Evolutionary conservation across 306 rosid genomes (phyloP).

Genomic region (Lotus japonicus): DNA sequence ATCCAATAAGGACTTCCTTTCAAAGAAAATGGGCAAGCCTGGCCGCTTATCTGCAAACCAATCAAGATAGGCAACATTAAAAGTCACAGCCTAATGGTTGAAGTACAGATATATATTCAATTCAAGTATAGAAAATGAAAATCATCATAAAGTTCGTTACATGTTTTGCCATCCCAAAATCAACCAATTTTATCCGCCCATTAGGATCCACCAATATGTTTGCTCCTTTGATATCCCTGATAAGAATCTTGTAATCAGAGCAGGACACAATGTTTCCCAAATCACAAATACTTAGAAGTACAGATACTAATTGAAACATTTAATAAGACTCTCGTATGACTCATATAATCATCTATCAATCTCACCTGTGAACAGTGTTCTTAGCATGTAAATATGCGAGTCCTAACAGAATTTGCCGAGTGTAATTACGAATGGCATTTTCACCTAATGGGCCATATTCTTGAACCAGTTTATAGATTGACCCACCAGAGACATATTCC

Average conservation of each 20-base stretch:
- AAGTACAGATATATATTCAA: conserved; percentile 38
- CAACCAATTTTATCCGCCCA: conserved; percentile 88
- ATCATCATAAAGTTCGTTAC: conserved; percentile 50
- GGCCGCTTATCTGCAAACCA: conserved; percentile 61
- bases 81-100: conserved; percentile 14
- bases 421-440: conserved; percentile 75
- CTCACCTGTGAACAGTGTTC: conserved; percentile 90
- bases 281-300: conserved; percentile 20
- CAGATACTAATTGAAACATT: background rate
- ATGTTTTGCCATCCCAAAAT: conserved; percentile 98
- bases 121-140: conserved; percentile 43
- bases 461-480: conserved; percentile 81
- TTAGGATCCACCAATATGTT: conserved; percentile 90
- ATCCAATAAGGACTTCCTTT: conserved; percentile 99
- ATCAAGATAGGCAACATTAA: conserved; percentile 21
- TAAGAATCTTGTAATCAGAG: conserved; percentile 33
- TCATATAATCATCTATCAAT: background rate
- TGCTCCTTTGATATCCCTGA: conserved; percentile 96
- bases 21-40: conserved; percentile 75
- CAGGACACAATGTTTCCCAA: conserved; percentile 42
- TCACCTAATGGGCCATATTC: conserved; percentile 87
- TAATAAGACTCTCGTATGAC: background rate
- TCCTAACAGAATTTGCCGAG: conserved; percentile 84
- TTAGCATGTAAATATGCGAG: conserved; percentile 89
- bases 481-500: conserved; percentile 95